Evolutionary conservation across 2,329 filamentous ascomycete genomes (phyloP), one percentile per base, ranked within the genome.

Genomic region (Aspergillus neoniger): DNA sequence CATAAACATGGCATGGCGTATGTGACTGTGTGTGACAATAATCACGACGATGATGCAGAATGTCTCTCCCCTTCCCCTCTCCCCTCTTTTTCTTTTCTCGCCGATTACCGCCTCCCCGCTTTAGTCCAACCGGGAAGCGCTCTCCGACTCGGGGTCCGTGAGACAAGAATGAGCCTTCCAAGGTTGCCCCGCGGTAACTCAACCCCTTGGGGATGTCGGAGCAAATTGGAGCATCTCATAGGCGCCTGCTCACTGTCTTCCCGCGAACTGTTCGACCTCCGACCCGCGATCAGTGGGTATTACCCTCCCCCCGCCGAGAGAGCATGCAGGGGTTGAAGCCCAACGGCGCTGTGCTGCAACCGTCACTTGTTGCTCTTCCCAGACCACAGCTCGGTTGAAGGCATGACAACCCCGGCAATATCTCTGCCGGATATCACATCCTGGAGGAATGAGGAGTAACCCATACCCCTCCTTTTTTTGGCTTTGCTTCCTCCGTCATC

Each of bases 191-290:
- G 53, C 58, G 58, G 52, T 56, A 55, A 56, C 38, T 58, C 48
- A 36, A 48, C 44, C 44, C 55, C 51, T 50, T 48, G 51, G 58
- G 54, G 51, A 19, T 55, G 54, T 55, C 58, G 55, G 41, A 57
- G 53, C 55, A 59, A 59, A 50, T 44, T 55, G 57, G 48, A 57
- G 53, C 57, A 57, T 64, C 62, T 50, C 61, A 62, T 59, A 62
- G 57, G 62, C 62, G 54, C 62, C 49, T 51, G 55, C 57, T 41
- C 25, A 47, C 41, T 55, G n/a, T 36, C 43, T 30, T 30, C 47
- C 39, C 57, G 59, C 54, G 54, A 60, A 63, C 57, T 57, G 57
- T 63, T 60, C 57, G 49, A 44, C 57, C 57, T 19, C 36, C n/a
- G 28, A 59, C 47, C 39, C 57, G 59, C 54, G 36, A 54, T 61